Conservation (phyloP, 371 early-diverging fungal species). For the Circinella minor region DNA sequence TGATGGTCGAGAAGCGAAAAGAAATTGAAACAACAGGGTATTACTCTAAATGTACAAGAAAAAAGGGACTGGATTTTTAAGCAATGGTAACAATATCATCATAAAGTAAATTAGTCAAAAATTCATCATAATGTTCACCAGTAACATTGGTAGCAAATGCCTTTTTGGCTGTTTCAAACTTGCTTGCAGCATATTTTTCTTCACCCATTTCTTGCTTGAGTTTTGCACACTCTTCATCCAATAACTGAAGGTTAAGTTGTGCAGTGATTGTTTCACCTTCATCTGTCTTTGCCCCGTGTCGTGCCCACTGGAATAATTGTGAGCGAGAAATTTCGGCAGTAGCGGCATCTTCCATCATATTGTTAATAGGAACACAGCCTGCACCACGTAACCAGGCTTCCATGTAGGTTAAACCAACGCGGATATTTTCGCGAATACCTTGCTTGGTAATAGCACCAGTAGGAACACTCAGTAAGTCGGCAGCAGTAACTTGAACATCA, state of each 20-base stretch:
- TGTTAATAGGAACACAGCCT: conserved; percentile 94
- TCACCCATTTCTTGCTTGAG: conserved; percentile 66
- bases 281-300: conserved; percentile 78
- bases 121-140: conserved; percentile 83
- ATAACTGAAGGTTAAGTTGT: conserved; percentile 68
- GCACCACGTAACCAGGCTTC: conserved; percentile 95
- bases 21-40: not conserved
- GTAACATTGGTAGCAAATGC: conserved; percentile 78
- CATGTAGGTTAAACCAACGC: conserved; percentile 92
- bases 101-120: conserved; percentile 85
- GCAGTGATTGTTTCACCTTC: conserved; percentile 84
- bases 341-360: conserved; percentile 59
- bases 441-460: conserved; percentile 84
- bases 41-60: not conserved
- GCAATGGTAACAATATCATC: conserved; percentile 60
- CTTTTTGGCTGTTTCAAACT: conserved; percentile 78
- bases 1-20: no score
- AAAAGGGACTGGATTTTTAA: not conserved
- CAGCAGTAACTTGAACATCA: conserved; percentile 84
- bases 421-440: conserved; percentile 91
- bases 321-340: conserved; percentile 97
- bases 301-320: conserved; percentile 98
- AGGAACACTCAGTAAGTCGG: conserved; percentile 85
- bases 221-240: conserved; percentile 85
- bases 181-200: conserved; percentile 61